Evolutionary conservation across 2,329 filamentous ascomycete genomes (phyloP).

Genomic region (Trichoderma sp.): DNA sequence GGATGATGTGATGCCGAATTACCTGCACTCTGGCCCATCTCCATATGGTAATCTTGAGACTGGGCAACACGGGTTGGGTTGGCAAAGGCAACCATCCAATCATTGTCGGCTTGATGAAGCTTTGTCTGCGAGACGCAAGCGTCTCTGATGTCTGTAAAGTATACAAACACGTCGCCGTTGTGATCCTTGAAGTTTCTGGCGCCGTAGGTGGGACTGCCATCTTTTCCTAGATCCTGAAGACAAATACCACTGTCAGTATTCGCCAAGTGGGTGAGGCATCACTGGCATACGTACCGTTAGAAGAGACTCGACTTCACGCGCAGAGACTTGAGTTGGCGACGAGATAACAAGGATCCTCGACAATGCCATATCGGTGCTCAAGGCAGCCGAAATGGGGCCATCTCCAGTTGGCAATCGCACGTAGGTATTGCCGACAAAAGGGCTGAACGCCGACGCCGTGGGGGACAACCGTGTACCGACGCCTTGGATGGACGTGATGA

Average conservation of each 20-base stretch:
- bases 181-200: conserved; percentile 35
- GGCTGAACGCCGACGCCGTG: conserved; percentile 60
- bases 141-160: conserved; percentile 60
- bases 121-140: conserved; percentile 50
- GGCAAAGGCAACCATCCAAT: conserved; percentile 40
- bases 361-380: conserved; percentile 47
- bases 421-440: conserved; percentile 30
- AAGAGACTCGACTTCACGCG: conserved; percentile 42
- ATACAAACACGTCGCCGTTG: conserved; percentile 48
- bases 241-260: conserved; percentile 18
- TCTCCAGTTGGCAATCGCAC: conserved; percentile 24
- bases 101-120: conserved; percentile 40
- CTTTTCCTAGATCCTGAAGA: conserved; percentile 38
- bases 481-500: conserved; percentile 41
- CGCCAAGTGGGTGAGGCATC: not conserved
- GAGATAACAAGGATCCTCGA: conserved; percentile 46
- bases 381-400: conserved; percentile 31
- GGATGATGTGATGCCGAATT: not conserved
- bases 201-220: conserved; percentile 37
- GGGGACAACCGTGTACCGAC: conserved; percentile 54
- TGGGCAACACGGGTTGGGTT: not conserved
- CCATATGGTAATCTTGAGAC: not conserved
- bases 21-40: not conserved
- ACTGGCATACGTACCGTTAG: conserved; percentile 40
- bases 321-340: conserved; percentile 30